These are phyloP conservation scores for Termitomyces sp. DNA, from an alignment of 768 basidiomycete species.

Conservation along the genomic window DNA sequence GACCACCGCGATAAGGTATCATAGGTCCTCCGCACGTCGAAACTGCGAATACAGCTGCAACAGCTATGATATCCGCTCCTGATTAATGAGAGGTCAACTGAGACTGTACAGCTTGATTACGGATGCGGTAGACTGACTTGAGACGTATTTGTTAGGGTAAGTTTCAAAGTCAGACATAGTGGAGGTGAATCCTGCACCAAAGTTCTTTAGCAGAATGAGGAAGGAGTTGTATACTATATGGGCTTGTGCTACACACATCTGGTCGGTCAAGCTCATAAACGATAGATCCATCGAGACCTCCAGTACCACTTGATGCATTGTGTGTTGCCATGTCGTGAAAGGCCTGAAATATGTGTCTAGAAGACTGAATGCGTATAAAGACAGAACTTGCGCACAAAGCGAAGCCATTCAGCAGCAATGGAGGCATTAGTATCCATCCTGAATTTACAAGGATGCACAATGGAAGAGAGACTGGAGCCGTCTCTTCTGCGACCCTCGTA, in stretches of 20 bases:
- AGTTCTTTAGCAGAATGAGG: slow-evolving; percentile 28
- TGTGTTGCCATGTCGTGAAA: slow-evolving; percentile 48
- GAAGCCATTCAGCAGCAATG: slow-evolving; percentile 34
- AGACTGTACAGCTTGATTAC: neutral
- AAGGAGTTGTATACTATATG: neutral
- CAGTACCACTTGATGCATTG: slow-evolving; percentile 37
- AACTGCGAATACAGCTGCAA: slow-evolving; percentile 31
- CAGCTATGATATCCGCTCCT: slow-evolving; percentile 41
- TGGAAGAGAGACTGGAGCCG: slow-evolving; percentile 24
- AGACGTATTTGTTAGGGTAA: slow-evolving; percentile 37
- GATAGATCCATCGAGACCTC: slow-evolving; percentile 47
- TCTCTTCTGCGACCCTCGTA: slow-evolving; percentile 29
- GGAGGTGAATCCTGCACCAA: slow-evolving; percentile 39
- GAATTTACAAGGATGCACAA: slow-evolving; percentile 23
- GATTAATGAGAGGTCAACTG: neutral
- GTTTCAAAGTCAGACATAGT: slow-evolving; percentile 35
- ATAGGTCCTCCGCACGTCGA: slow-evolving; percentile 41
- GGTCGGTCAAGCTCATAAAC: slow-evolving; percentile 36
- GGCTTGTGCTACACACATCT: slow-evolving; percentile 26
- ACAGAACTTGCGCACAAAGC: slow-evolving; percentile 22
- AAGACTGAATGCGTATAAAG: neutral
- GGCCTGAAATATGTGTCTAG: slow-evolving; percentile 22
- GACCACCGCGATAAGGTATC: slow-evolving; percentile 35
- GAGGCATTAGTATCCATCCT: slow-evolving; percentile 23
- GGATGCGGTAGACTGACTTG: slow-evolving; percentile 28